Evolutionary conservation across 129 eudicot genomes (phyloP).

Genomic region (Ambrosia artemisiifolia): DNA sequence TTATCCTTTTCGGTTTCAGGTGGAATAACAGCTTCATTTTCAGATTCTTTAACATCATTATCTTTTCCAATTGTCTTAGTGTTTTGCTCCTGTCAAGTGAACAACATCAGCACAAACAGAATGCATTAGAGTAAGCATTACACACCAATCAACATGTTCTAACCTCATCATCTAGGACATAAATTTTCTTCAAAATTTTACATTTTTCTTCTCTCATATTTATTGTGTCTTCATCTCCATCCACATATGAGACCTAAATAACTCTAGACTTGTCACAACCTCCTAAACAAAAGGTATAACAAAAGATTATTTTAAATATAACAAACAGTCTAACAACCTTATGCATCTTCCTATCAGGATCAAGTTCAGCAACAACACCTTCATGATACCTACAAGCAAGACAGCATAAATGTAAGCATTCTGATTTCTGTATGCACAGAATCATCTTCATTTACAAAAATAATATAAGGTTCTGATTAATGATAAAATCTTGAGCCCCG

Average conservation of each 20-base stretch:
- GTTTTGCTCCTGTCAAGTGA: slow-evolving; percentile 42
- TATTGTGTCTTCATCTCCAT: too few species aligned
- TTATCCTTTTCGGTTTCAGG: slow-evolving; percentile 37
- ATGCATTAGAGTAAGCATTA: neutral
- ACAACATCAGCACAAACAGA: slow-evolving; percentile 17
- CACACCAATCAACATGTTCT: slow-evolving; percentile 13
- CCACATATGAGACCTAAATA: too few species aligned
- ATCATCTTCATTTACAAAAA: too few species aligned
- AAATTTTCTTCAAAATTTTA: slow-evolving; percentile 40
- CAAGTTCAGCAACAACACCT: slow-evolving; percentile 58
- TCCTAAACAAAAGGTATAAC: neutral
- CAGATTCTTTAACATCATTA: slow-evolving; percentile 16
- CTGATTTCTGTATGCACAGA: slow-evolving; percentile 10
- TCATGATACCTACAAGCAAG: slow-evolving; percentile 59
- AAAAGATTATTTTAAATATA: neutral
- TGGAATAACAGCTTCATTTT: slow-evolving; percentile 34
- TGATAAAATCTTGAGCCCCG: too few species aligned
- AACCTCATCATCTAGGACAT: slow-evolving; percentile 44
- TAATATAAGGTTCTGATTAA: neutral
- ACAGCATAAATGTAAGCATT: slow-evolving; percentile 8
- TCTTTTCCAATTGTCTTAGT: slow-evolving; percentile 6
- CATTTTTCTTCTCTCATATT: slow-evolving; percentile 52
- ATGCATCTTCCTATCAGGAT: slow-evolving; percentile 57
- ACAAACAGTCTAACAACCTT: slow-evolving; percentile 40
- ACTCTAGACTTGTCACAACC: too few species aligned